Percentiles rank a stretch among this genome's conserved stretches.
phyloP scores from a whole-genome alignment of 768 basidiomycete species.

The Suillus placidus region DNA sequence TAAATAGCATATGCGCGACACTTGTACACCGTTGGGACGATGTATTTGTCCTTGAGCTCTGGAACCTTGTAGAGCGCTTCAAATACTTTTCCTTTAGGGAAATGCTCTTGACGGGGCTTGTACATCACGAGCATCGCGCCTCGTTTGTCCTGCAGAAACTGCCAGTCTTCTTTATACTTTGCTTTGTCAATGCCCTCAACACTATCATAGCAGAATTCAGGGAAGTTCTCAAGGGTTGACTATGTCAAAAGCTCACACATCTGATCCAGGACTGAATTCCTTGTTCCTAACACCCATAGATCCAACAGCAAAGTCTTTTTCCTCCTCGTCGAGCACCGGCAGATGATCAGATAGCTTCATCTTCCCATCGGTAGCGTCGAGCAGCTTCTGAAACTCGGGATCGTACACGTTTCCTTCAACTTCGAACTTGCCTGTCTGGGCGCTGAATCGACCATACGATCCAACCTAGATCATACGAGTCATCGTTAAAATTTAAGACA shows the following conservation, averaged over 20 bases:
- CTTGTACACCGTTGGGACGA: constrained; percentile 34
- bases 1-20: constrained; percentile 40
- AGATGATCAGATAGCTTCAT: constrained; percentile 25
- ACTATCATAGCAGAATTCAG: not conserved
- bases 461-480: constrained; percentile 21
- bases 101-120: constrained; percentile 25
- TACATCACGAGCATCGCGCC: constrained; percentile 40
- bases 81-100: constrained; percentile 28
- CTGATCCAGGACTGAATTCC: constrained; percentile 17
- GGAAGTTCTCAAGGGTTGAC: not conserved
- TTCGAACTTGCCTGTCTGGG: constrained; percentile 29
- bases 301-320: constrained; percentile 26
- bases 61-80: constrained; percentile 28
- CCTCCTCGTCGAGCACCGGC: constrained; percentile 16
- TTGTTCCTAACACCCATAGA: constrained; percentile 20
- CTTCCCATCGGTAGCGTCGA: constrained; percentile 20
- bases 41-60: constrained; percentile 30
- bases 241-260: constrained; percentile 16
- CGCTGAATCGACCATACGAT: constrained; percentile 32
- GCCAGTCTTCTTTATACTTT: constrained; percentile 37
- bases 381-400: constrained; percentile 15
- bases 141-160: constrained; percentile 29
- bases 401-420: constrained; percentile 31
- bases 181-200: constrained; percentile 32
- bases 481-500: not conserved